phyloP scores from a whole-genome alignment of 2,329 filamentous ascomycete genomes.

The Claviceps humidiphila region DNA sequence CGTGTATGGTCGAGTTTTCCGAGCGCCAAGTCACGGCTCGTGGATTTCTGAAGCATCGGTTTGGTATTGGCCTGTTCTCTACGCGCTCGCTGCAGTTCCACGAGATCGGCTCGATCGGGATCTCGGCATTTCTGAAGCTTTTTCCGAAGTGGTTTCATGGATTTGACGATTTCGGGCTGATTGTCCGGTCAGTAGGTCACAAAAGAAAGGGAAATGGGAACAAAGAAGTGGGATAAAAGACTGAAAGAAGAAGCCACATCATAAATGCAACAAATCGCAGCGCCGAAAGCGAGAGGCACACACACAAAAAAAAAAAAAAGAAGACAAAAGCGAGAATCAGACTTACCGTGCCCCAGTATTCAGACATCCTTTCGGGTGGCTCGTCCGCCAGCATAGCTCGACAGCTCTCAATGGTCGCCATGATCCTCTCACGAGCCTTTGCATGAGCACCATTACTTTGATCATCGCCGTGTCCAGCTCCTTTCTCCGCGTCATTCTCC shows the following conservation, averaged over 20 bases:
- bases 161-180: slow-evolving; percentile 29
- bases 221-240: not conserved
- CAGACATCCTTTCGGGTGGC: slow-evolving; percentile 39
- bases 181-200: not conserved
- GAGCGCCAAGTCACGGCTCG: slow-evolving; percentile 33
- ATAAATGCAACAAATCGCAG: too few species aligned
- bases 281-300: too few species aligned
- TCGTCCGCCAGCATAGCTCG: slow-evolving; percentile 42
- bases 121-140: slow-evolving; percentile 65
- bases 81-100: slow-evolving; percentile 52
- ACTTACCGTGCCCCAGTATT: slow-evolving; percentile 40
- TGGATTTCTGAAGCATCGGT: slow-evolving; percentile 25
- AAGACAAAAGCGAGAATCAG: not conserved
- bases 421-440: slow-evolving; percentile 31
- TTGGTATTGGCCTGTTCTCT: slow-evolving; percentile 37
- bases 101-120: slow-evolving; percentile 59
- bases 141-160: slow-evolving; percentile 45
- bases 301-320: not conserved
- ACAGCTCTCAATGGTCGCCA: slow-evolving; percentile 36
- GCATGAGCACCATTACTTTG: too few species aligned
- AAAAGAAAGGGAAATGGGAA: not conserved
- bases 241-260: too few species aligned
- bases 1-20: slow-evolving; percentile 26
- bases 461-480: too few species aligned
- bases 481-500: too few species aligned